Base-by-base conservation (phyloP, 2,329 filamentous ascomycete genomes). In the Zalaria obscura region DNA sequence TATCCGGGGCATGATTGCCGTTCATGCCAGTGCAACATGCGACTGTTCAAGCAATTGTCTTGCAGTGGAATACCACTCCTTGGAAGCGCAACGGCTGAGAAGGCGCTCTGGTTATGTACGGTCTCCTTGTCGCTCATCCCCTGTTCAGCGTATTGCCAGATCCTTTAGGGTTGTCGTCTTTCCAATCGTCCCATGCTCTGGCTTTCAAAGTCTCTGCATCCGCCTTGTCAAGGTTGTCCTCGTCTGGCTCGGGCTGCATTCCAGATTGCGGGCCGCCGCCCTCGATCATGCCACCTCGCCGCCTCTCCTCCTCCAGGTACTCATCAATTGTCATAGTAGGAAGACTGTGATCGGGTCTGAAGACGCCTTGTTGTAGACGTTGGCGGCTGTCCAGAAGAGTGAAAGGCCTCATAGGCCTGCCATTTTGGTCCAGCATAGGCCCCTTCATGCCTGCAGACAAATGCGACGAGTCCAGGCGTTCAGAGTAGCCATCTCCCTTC, bases 281-380 rank as follows among this genome's bases (percentile, higher is more conserved):
- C 56, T 95, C 83, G 42, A 96, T 84, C 44, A 98, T 88, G 18
- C 85, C 85, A 10, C 91, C 91, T 47, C 83, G 70, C 50, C 75
- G 73, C 55, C 75, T 74, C 66, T 96, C 91, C 61, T 96, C 89
- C 40, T 93, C 91, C 10, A 98, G 69, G 56, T 96, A 98, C 65
- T 98, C 91, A 52, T 98, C 91, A 47, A 98, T 95, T 1, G 78
- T 84, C 91, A 98, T 96, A 3, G 91, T 96, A 1, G 91, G 91
- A 44, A 98, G 66, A 62, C 85, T 95, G 59, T 98, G 91, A 5
- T 91, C 86, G 0, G 86, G 77, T 42, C 84, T 74, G 62, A 98
- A 98, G 0, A 98, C 89, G 3, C 82, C 82, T 44, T 79, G 71
- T 45, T 79, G 75, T 45, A 94, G 62, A 46, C 86, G 79, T 47